Percentiles rank a stretch among this genome's conserved stretches.
phyloP scores from a whole-genome alignment of 352 stramenopile species.

The Phytopythium chamaehyphon region DNA sequence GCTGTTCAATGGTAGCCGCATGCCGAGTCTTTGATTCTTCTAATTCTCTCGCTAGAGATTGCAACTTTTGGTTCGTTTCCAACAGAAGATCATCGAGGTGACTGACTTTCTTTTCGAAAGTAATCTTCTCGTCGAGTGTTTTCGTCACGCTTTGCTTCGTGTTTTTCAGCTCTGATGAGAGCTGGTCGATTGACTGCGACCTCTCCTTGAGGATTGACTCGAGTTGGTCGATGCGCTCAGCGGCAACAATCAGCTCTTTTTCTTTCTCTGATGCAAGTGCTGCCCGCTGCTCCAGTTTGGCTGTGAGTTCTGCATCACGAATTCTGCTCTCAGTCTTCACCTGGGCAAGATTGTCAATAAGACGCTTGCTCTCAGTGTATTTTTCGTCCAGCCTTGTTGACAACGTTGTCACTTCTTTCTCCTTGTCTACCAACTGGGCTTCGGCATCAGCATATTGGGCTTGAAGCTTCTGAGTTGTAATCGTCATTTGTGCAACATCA shows the following conservation, averaged over 20 bases:
- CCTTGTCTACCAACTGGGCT: neutral
- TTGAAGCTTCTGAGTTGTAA: slow-evolving; percentile 4
- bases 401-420: neutral
- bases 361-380: slow-evolving; percentile 5
- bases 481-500: slow-evolving; percentile 1
- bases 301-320: no score
- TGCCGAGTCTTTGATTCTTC: no score
- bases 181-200: no score
- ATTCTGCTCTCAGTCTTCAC: neutral
- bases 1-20: no score
- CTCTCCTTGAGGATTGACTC: neutral
- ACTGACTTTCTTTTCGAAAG: no score
- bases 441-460: neutral
- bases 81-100: neutral
- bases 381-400: neutral
- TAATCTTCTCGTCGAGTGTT: neutral
- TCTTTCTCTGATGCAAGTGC: neutral
- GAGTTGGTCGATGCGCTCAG: neutral
- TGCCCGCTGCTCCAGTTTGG: neutral
- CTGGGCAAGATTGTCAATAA: neutral
- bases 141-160: neutral
- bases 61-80: neutral
- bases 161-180: neutral
- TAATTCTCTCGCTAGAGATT: no score
- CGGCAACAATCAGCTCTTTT: neutral